A percentile compares a stretch with the other conserved stretches of the same genome.
Evolutionary conservation across 2,329 filamentous ascomycete species (phyloP).

Genomic region (Sarocladium strictum): DNA sequence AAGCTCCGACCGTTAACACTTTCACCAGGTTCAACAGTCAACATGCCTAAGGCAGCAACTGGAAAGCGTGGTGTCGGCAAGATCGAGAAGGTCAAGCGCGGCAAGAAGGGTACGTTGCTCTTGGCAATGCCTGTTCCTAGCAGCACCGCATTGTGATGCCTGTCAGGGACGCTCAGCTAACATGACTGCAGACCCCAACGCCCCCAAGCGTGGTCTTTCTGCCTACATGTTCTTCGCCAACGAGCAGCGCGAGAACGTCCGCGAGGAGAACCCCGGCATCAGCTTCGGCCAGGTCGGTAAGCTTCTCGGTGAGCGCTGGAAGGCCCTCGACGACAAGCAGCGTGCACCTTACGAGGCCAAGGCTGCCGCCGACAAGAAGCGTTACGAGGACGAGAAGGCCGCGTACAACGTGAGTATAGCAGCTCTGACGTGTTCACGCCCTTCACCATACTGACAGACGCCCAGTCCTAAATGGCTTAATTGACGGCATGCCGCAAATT

Average conservation of each 20-base stretch:
- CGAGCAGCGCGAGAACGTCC: constrained; percentile 96
- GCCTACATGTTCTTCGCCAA: constrained; percentile 99
- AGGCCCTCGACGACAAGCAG: constrained; percentile 90
- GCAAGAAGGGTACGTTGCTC: constrained; percentile 52
- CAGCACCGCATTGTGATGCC: not conserved
- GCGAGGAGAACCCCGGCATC: constrained; percentile 97
- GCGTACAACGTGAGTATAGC: constrained; percentile 70
- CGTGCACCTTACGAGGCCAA: constrained; percentile 93
- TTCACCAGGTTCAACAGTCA: constrained; percentile 25
- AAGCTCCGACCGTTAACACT: not conserved
- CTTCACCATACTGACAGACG: not conserved
- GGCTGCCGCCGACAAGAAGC: constrained; percentile 96
- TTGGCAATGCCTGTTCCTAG: not conserved
- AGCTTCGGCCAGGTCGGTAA: constrained; percentile 98
- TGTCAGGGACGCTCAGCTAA: constrained; percentile 11
- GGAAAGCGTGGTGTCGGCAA: constrained; percentile 44
- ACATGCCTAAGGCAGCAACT: constrained; percentile 52
- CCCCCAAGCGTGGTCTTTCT: constrained; percentile 97
- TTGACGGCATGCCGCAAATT: not conserved
- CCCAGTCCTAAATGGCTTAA: not conserved
- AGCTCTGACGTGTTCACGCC: too few relatives aligned
- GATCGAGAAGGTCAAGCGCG: constrained; percentile 45
- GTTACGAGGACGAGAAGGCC: constrained; percentile 97
- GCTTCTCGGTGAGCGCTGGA: constrained; percentile 97
- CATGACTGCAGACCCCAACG: constrained; percentile 73